Base-by-base conservation (phyloP, 228 moss, liverwort and hornwort genomes). In the Sphagnum fallax region DNA sequence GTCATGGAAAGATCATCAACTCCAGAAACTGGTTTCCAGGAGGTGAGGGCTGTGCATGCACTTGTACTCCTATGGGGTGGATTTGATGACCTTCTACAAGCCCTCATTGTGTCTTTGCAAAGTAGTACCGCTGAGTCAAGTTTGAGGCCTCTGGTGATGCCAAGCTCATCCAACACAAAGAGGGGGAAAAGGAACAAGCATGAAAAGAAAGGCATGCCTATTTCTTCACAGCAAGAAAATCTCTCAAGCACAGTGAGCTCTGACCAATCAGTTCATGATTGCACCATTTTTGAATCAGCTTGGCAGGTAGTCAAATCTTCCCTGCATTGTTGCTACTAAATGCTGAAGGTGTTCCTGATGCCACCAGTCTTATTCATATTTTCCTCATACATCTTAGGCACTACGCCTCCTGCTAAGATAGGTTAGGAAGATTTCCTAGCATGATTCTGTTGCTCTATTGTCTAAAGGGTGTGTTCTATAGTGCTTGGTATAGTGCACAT, bases 61-160 rank as follows among this genome's bases (percentile, higher is more conserved):
- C 48, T 87, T 48, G 62, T 87, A 6, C 62, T 83, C 18, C 72
- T 75, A 10, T 83, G 83, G 83, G 83, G 80, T 52, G 83, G 83
- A 61, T 50, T 87, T 8, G 80, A 83, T 69, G 52, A 68, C 51
- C 80, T 83, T 18, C 71, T 87, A 6, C 50, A 65, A 55, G 71
- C 80, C 70, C 76, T 87, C 14, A 57, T 64, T 6, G 51, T 48
- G 6, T 51, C 69, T 67, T 61, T 83, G 50, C 60, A 72, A 6
- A 65, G 72, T 15, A 63, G 57, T 14, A 62, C 52, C 16, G 63
- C 51, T 69, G 61, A 57, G 16, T 66, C 67, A 11, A 49, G 52
- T 32, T 52, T 53, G 4, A 60, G n/a, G 50, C 60, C 50, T 6
- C 65, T 65, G 13, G 68, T 59, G 61, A 10, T 67, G 49, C 53